phyloP scores from a whole-genome alignment of 225 moss, liverwort and hornwort genomes.

The Physcomitrium patens region DNA sequence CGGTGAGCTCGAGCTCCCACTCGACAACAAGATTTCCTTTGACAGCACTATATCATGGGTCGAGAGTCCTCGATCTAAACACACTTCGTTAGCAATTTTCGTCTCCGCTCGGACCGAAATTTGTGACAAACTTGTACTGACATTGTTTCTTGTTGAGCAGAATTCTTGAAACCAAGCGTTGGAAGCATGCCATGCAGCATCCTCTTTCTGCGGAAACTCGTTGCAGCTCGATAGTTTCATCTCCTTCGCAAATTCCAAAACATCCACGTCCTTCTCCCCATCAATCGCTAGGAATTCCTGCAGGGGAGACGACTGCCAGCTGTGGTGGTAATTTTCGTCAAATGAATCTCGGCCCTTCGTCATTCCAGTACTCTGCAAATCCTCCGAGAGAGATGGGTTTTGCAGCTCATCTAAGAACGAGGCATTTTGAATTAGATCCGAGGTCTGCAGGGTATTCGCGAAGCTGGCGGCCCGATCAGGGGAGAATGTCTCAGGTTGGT shows the following conservation, averaged over 20 bases:
- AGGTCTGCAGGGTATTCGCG: conserved; percentile 52
- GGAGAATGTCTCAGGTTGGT: conserved; percentile 37
- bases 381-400: conserved; percentile 56
- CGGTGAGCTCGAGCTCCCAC: conserved; percentile 50
- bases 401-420: conserved; percentile 67
- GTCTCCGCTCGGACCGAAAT: conserved; percentile 28
- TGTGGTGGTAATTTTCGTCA: conserved; percentile 47
- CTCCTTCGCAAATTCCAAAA: conserved; percentile 36
- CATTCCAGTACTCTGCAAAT: conserved; percentile 60
- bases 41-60: conserved; percentile 41
- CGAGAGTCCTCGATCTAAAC: conserved; percentile 39
- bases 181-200: conserved; percentile 48
- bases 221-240: conserved; percentile 38
- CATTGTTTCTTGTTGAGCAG: conserved; percentile 35
- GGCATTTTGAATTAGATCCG: conserved; percentile 62
- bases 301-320: conserved; percentile 47
- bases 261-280: conserved; percentile 41
- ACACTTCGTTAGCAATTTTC: conserved; percentile 26
- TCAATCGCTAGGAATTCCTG: conserved; percentile 43
- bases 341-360: conserved; percentile 49
- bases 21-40: conserved; percentile 44
- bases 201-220: conserved; percentile 44
- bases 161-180: conserved; percentile 53
- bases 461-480: conserved; percentile 44
- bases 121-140: conserved; percentile 33